phyloP scores from a whole-genome alignment of 345 rosid species.

The Salix caprea region DNA sequence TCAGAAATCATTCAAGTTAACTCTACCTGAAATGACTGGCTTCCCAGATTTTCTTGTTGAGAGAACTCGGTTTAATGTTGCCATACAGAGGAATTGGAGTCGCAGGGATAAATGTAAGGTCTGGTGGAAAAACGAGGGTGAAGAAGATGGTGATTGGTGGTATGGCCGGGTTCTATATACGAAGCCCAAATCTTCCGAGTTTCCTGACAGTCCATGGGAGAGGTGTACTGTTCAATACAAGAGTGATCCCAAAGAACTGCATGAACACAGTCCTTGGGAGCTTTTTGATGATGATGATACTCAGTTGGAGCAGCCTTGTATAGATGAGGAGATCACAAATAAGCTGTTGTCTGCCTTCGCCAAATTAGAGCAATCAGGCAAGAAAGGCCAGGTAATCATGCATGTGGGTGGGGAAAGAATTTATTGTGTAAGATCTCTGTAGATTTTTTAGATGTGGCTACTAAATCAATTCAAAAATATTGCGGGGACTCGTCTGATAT shows the following conservation, averaged over 20 bases:
- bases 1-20: conserved; percentile 53
- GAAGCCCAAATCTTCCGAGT: conserved; percentile 65
- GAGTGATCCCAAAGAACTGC: conserved; percentile 68
- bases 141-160: conserved; percentile 96
- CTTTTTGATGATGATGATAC: conserved; percentile 72
- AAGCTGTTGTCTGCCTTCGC: conserved; percentile 51
- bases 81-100: conserved; percentile 76
- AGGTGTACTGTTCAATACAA: conserved; percentile 70
- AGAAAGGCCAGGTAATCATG: conserved; percentile 48
- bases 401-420: not conserved
- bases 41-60: conserved; percentile 97
- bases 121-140: conserved; percentile 91
- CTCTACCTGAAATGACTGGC: conserved; percentile 74
- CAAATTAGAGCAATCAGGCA: conserved; percentile 59
- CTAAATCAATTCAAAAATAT: not conserved
- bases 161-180: conserved; percentile 72
- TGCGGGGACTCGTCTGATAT: not conserved
- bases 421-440: not conserved
- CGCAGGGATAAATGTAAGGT: conserved; percentile 88
- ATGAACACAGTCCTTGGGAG: conserved; percentile 98
- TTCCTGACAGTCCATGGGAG: conserved; percentile 97
- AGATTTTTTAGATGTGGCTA: not conserved
- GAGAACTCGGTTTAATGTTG: conserved; percentile 81
- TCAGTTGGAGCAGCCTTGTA: conserved; percentile 65
- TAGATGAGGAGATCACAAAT: conserved; percentile 50